Evolutionary conservation across 192 early-diverging fungal genomes (phyloP).

Genomic region (Coemansia sp.): DNA sequence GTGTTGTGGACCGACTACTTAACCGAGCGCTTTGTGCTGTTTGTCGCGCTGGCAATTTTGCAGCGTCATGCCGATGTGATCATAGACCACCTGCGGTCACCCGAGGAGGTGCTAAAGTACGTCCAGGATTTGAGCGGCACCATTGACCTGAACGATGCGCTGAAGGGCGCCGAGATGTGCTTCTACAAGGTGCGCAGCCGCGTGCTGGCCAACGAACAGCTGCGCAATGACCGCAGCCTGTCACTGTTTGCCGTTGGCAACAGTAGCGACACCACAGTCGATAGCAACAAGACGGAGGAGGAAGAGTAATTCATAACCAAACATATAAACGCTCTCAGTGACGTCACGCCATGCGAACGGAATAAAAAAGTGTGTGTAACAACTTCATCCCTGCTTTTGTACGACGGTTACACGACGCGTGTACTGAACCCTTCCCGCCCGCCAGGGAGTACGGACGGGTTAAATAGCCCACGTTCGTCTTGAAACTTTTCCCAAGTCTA

Average conservation of each 20-base stretch:
- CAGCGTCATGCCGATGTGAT: slow-evolving; percentile 81
- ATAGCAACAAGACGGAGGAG: not conserved
- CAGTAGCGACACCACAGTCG: not conserved
- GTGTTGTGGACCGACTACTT: slow-evolving; percentile 72
- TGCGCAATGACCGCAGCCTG: slow-evolving; percentile 18
- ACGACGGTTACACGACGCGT: not conserved
- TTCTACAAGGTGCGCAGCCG: slow-evolving; percentile 54
- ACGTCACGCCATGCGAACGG: too few relatives aligned
- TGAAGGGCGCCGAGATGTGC: slow-evolving; percentile 73
- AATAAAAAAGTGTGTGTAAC: too few relatives aligned
- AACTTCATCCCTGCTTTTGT: too few relatives aligned
- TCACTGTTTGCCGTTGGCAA: slow-evolving; percentile 3
- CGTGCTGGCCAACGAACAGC: slow-evolving; percentile 29
- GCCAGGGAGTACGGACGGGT: too few relatives aligned
- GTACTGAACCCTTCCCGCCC: not conserved
- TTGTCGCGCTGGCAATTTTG: slow-evolving; percentile 93
- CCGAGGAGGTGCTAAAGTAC: slow-evolving; percentile 94
- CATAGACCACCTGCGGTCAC: slow-evolving; percentile 71
- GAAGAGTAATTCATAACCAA: too few relatives aligned
- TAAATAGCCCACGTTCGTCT: not conserved
- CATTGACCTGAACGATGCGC: slow-evolving; percentile 68
- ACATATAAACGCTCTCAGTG: too few relatives aligned
- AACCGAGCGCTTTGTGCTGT: slow-evolving; percentile 80
- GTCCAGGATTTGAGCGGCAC: slow-evolving; percentile 81
- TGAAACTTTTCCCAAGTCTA: not conserved